phyloP scores from a whole-genome alignment of 1,284 basidiomycete species.

The Apiotrichum sp. region DNA sequence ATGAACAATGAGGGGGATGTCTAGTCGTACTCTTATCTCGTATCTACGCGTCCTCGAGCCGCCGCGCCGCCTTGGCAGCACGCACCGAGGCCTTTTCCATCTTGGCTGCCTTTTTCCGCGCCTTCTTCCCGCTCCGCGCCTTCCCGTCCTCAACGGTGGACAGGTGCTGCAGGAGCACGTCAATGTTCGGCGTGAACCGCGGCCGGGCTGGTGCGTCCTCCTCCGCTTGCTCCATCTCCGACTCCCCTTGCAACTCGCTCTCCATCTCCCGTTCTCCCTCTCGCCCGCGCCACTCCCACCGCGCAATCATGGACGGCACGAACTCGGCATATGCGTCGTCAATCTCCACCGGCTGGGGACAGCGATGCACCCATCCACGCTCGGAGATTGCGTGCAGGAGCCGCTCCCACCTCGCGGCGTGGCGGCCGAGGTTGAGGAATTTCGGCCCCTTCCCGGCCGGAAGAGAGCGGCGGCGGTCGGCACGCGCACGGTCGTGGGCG shows the following conservation, averaged over 20 bases:
- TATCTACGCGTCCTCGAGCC: too few relatives aligned
- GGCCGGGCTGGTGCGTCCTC: too few relatives aligned
- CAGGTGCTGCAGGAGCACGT: too few relatives aligned
- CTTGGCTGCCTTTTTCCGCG: too few relatives aligned
- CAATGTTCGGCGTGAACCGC: too few relatives aligned
- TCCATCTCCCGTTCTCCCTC: neutral
- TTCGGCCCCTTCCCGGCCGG: neutral
- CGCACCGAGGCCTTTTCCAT: too few relatives aligned
- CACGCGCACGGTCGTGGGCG: neutral
- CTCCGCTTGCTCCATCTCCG: neutral
- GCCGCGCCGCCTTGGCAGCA: too few relatives aligned
- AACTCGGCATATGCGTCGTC: neutral
- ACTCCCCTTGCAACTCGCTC: neutral
- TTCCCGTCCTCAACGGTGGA: too few relatives aligned
- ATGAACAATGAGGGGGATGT: too few relatives aligned
- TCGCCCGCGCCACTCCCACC: neutral
- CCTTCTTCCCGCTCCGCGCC: too few relatives aligned
- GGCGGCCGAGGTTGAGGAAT: constrained; percentile 3
- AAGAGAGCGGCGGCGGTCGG: neutral
- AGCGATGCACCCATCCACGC: constrained; percentile 5
- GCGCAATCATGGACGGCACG: neutral
- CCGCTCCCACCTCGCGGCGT: constrained; percentile 7
- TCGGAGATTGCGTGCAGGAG: neutral
- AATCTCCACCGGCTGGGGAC: too few relatives aligned
- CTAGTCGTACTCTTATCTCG: too few relatives aligned